Conservation (phyloP, 345 rosid genomes). For the Eucalyptus rudis region DNA sequence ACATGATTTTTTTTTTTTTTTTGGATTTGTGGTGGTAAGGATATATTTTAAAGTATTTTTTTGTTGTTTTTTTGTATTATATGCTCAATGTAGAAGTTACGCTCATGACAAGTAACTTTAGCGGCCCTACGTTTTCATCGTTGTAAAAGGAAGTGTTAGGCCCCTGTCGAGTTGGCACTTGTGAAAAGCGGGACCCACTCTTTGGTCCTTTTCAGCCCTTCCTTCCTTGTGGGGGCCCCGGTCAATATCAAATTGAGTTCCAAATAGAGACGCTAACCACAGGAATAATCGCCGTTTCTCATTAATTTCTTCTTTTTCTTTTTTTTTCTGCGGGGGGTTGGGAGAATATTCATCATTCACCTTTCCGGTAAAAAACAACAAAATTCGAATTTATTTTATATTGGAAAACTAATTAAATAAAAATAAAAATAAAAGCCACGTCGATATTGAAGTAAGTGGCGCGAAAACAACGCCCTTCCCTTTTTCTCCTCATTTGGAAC, state of each 20-base stretch:
- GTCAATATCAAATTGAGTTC: not conserved
- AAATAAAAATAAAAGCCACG: not conserved
- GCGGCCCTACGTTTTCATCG: not conserved
- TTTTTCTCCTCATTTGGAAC: slow-evolving; percentile 6
- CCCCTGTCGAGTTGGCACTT: not conserved
- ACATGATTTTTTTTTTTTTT: too few relatives aligned
- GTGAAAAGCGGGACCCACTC: not conserved
- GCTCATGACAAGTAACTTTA: too few relatives aligned
- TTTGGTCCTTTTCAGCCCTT: not conserved
- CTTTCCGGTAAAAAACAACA: not conserved
- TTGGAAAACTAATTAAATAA: not conserved
- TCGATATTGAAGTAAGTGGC: slow-evolving; percentile 38
- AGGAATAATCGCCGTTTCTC: not conserved
- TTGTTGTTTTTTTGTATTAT: too few relatives aligned
- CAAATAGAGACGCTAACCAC: not conserved
- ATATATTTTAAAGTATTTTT: too few relatives aligned
- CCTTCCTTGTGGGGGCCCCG: not conserved
- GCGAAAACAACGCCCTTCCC: slow-evolving; percentile 50
- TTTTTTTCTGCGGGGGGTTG: not conserved
- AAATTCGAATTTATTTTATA: not conserved
- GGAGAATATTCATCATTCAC: not conserved
- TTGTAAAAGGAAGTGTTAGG: not conserved
- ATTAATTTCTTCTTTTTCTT: not conserved
- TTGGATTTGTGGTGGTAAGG: too few relatives aligned
- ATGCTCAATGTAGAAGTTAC: too few relatives aligned